phyloP scores from a whole-genome alignment of 148 eudicot genomes.

The Camellia granthamiana region DNA sequence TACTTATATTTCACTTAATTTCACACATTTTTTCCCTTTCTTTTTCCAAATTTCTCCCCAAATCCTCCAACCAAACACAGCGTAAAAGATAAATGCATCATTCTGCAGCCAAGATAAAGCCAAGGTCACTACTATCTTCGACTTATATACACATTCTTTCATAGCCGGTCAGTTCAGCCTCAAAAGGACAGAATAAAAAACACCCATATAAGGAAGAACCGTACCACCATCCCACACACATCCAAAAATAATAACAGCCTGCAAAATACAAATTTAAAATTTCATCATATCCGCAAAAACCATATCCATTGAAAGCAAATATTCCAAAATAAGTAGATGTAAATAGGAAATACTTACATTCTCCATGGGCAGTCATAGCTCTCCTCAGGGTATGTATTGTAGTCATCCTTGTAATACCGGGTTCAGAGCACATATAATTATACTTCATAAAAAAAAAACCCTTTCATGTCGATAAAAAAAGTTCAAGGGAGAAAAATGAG shows the following conservation, averaged over 20 bases:
- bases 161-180: neutral
- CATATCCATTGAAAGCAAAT: neutral
- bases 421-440: constrained; percentile 11
- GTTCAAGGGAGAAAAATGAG: neutral
- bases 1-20: no score
- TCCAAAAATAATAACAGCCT: constrained; percentile 21
- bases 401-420: neutral
- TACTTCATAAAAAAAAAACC: constrained; percentile 10
- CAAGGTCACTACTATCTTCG: constrained; percentile 1
- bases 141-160: constrained; percentile 13
- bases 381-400: neutral
- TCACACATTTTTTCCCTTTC: no score
- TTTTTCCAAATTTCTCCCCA: no score
- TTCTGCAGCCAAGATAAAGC: constrained; percentile 12
- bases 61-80: no score
- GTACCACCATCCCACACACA: neutral
- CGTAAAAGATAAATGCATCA: neutral
- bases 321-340: neutral
- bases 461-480: constrained; percentile 9
- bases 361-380: neutral
- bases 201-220: constrained; percentile 7
- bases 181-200: neutral
- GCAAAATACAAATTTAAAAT: neutral
- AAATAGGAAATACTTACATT: constrained; percentile 11
- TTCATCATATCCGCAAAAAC: neutral